Evolutionary conservation across 352 stramenopile species (phyloP).

Genomic region (Globisporangium recalcitrans): DNA sequence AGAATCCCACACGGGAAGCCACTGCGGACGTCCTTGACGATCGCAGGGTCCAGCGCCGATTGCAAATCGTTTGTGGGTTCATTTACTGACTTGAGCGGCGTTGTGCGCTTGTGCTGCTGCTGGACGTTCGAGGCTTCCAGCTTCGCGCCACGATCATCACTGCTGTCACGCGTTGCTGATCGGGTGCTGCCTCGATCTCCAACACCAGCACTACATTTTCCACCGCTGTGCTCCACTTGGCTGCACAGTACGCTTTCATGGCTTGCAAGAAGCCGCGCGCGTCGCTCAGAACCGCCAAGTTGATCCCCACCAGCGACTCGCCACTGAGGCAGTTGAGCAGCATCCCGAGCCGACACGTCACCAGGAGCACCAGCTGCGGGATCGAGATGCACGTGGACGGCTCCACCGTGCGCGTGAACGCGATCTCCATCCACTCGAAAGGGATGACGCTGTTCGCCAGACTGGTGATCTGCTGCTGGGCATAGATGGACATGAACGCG

Average conservation of each 20-base stretch:
- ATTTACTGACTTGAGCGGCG: not conserved
- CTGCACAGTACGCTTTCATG: conserved; percentile 10
- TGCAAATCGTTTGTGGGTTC: not conserved
- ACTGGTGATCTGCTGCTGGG: conserved; percentile 15
- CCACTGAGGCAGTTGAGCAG: conserved; percentile 4
- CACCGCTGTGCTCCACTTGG: not conserved
- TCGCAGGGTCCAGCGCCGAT: not conserved
- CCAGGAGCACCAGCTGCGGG: conserved; percentile 13
- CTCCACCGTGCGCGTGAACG: conserved; percentile 10
- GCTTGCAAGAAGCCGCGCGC: conserved; percentile 9
- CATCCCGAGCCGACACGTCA: conserved; percentile 10
- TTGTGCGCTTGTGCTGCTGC: not conserved
- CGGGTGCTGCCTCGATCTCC: not conserved
- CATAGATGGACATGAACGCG: not conserved
- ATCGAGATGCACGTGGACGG: conserved; percentile 12
- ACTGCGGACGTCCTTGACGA: not conserved
- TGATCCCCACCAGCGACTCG: not conserved
- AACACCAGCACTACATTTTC: conserved; percentile 14
- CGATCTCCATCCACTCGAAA: conserved; percentile 17
- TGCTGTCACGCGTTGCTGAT: not conserved
- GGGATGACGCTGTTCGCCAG: conserved; percentile 12
- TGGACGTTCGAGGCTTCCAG: not conserved
- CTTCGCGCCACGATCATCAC: not conserved
- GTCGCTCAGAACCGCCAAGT: conserved; percentile 17
- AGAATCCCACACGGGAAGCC: conserved; percentile 8